These are phyloP conservation scores for Tolypocladium ophioglossoides DNA, from an alignment of 2,329 filamentous ascomycete species.

Conservation along the genomic window DNA sequence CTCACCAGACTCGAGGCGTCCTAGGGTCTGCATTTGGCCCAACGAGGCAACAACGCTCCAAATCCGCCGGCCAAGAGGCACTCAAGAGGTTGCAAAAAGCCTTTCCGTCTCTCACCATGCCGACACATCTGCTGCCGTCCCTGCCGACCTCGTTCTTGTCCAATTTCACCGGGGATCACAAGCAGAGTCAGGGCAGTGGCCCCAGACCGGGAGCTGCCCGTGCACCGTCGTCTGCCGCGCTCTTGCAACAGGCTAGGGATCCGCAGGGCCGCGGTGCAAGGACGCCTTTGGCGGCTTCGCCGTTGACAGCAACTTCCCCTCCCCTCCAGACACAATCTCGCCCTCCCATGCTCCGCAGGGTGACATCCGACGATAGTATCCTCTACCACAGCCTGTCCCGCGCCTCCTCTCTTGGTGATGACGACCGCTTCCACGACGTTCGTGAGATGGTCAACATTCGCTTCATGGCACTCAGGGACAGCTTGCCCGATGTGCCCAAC, in stretches of 20 bases:
- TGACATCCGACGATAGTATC: slow-evolving; percentile 58
- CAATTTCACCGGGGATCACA: slow-evolving; percentile 21
- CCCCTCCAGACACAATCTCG: slow-evolving; percentile 3
- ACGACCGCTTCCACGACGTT: slow-evolving; percentile 68
- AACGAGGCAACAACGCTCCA: slow-evolving; percentile 36
- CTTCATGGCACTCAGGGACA: slow-evolving; percentile 83
- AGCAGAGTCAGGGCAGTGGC: not conserved
- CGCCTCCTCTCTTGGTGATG: slow-evolving; percentile 76
- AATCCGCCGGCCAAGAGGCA: slow-evolving; percentile 46
- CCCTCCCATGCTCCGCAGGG: slow-evolving; percentile 18
- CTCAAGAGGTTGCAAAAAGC: slow-evolving; percentile 46
- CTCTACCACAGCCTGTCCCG: slow-evolving; percentile 66
- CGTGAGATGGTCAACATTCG: slow-evolving; percentile 80
- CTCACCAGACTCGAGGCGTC: slow-evolving; percentile 16
- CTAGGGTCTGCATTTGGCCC: slow-evolving; percentile 37
- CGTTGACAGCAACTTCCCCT: not conserved
- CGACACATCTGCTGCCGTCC: slow-evolving; percentile 26
- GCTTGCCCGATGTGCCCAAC: slow-evolving; percentile 67
- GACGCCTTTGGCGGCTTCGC: not conserved
- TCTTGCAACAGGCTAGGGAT: not conserved
- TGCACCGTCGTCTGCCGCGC: slow-evolving; percentile 1
- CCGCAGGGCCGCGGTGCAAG: not conserved
- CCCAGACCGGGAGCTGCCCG: not conserved
- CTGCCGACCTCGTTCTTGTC: slow-evolving; percentile 30
- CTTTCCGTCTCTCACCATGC: slow-evolving; percentile 36